A percentile compares a stretch with the other conserved stretches of the same genome.
phyloP scores from a whole-genome alignment of 2,329 filamentous ascomycete genomes.

The Aspergillus amoenus region DNA sequence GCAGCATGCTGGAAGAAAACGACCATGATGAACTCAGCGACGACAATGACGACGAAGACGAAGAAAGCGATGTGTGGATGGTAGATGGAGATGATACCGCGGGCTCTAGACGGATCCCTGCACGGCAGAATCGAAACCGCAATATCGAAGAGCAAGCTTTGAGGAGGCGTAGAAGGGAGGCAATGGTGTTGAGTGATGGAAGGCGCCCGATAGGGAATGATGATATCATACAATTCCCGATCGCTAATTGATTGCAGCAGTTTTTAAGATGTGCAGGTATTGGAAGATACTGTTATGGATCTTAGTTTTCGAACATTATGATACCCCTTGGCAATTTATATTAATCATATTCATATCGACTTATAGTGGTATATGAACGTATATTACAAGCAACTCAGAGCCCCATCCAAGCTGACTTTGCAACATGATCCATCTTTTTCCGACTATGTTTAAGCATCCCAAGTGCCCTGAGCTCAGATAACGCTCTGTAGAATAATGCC shows the following conservation, averaged over 20 bases:
- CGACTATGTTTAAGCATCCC: slow-evolving; percentile 86
- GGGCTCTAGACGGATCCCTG: slow-evolving; percentile 38
- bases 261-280: not conserved
- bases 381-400: slow-evolving; percentile 26
- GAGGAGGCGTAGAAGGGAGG: slow-evolving; percentile 75
- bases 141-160: slow-evolving; percentile 63
- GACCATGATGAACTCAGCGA: slow-evolving; percentile 51
- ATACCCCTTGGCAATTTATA: slow-evolving; percentile 28
- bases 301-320: slow-evolving; percentile 23
- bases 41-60: slow-evolving; percentile 56
- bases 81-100: slow-evolving; percentile 52
- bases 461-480: slow-evolving; percentile 81
- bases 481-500: slow-evolving; percentile 77
- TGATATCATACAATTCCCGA: slow-evolving; percentile 72
- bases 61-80: slow-evolving; percentile 53
- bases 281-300: slow-evolving; percentile 1
- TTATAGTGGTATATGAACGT: slow-evolving; percentile 7
- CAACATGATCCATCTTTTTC: slow-evolving; percentile 89
- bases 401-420: slow-evolving; percentile 80
- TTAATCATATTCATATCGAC: not conserved
- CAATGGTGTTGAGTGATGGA: slow-evolving; percentile 89
- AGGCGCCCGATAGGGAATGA: slow-evolving; percentile 69
- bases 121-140: slow-evolving; percentile 33
- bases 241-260: slow-evolving; percentile 27
- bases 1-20: slow-evolving; percentile 49